Evolutionary conservation across 257 asterid genomes (phyloP).

Genomic region (Vinca minor): DNA sequence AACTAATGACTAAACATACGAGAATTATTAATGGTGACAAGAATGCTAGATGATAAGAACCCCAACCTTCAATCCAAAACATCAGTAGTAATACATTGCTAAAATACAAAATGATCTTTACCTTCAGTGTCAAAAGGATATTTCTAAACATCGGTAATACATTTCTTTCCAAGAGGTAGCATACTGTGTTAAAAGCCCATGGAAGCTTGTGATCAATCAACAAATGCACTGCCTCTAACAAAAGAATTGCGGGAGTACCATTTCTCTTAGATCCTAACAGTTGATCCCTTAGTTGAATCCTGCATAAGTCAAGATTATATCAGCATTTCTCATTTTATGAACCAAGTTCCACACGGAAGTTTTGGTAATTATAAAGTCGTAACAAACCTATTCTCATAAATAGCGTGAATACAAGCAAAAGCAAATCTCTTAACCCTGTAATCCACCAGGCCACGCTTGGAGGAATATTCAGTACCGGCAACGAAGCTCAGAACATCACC

Average conservation of each 20-base stretch:
- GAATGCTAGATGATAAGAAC: neutral
- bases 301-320: slow-evolving; percentile 22
- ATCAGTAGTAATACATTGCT: neutral
- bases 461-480: slow-evolving; percentile 48
- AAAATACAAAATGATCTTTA: slow-evolving; percentile 17
- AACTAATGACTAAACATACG: neutral
- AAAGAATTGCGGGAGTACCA: slow-evolving; percentile 43
- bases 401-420: slow-evolving; percentile 58
- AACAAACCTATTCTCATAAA: slow-evolving; percentile 72
- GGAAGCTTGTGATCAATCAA: slow-evolving; percentile 65
- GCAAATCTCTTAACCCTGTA: slow-evolving; percentile 68
- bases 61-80: neutral
- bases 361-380: neutral
- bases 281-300: slow-evolving; percentile 57
- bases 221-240: slow-evolving; percentile 52
- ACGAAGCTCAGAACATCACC: slow-evolving; percentile 60
- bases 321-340: slow-evolving; percentile 4
- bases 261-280: slow-evolving; percentile 40
- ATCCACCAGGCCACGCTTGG: slow-evolving; percentile 53
- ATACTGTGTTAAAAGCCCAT: slow-evolving; percentile 75
- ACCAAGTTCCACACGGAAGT: neutral
- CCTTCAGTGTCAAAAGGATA: slow-evolving; percentile 64
- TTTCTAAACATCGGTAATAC: slow-evolving; percentile 66
- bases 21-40: neutral
- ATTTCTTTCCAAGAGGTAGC: slow-evolving; percentile 55